These are phyloP conservation scores for Dothideomycetes sp. DNA, from an alignment of 2,329 filamentous ascomycete genomes.

Conservation along the genomic window DNA sequence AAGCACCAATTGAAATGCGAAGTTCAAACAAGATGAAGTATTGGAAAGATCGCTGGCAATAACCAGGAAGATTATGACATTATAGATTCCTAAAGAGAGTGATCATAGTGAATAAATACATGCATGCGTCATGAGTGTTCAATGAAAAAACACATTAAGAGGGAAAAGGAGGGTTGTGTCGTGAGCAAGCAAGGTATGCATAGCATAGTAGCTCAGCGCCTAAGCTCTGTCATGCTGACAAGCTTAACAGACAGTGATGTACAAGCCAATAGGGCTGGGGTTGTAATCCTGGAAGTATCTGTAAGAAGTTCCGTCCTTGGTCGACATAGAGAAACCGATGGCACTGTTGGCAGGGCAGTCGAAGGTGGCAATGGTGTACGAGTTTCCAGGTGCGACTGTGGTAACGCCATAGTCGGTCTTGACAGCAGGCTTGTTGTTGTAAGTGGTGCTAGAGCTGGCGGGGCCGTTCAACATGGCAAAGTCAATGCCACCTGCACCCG, in stretches of 20 bases:
- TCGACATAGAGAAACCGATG: constrained; percentile 45
- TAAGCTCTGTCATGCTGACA: too few species aligned
- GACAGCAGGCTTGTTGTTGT: constrained; percentile 42
- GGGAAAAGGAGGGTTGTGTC: too few species aligned
- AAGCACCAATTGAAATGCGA: too few species aligned
- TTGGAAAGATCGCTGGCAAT: too few species aligned
- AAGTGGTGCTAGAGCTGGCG: constrained; percentile 45
- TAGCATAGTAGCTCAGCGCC: too few species aligned
- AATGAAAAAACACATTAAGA: too few species aligned
- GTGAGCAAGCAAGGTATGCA: too few species aligned
- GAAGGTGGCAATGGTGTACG: constrained; percentile 45
- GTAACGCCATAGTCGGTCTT: constrained; percentile 36
- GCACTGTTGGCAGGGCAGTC: constrained; percentile 45
- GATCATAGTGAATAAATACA: too few species aligned
- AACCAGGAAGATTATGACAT: too few species aligned
- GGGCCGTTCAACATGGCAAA: constrained; percentile 33
- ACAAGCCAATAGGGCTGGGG: constrained; percentile 34
- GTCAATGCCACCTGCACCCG: constrained; percentile 42
- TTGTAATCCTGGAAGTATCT: constrained; percentile 59
- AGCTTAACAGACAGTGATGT: constrained; percentile 19
- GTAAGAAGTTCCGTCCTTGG: constrained; percentile 42
- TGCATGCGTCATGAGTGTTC: too few species aligned
- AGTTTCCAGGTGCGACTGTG: constrained; percentile 40
- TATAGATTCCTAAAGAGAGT: too few species aligned
- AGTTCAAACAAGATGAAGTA: too few species aligned